phyloP scores from a whole-genome alignment of 495 filamentous ascomycete genomes.

The Parmelia sp. region DNA sequence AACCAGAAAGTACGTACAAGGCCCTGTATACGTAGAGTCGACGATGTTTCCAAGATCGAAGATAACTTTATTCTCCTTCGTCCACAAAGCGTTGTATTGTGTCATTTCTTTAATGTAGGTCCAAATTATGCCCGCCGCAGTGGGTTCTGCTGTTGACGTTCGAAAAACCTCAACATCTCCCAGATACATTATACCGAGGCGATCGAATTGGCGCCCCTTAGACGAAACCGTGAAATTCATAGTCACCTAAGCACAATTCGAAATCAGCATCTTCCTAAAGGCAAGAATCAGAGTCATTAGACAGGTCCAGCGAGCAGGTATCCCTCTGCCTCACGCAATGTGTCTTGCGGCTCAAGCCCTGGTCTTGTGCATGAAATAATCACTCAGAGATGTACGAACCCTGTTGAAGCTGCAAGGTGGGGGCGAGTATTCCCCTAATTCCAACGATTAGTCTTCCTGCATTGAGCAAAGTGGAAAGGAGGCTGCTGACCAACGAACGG shows the following conservation, averaged over 20 bases:
- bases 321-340: no score
- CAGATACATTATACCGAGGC: conserved; percentile 73
- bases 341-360: no score
- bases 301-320: no score
- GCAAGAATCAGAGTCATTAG: no score
- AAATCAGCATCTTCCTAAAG: no score
- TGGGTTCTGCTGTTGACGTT: conserved; percentile 84
- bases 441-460: conserved; percentile 7
- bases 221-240: conserved; percentile 80
- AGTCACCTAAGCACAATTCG: no score
- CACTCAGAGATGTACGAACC: no score
- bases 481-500: conserved; percentile 65
- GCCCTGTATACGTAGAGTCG: conserved; percentile 67
- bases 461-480: neutral
- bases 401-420: conserved; percentile 69
- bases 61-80: conserved; percentile 62
- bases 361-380: no score
- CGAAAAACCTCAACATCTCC: conserved; percentile 77
- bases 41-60: conserved; percentile 80
- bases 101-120: conserved; percentile 84
- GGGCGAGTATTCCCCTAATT: conserved; percentile 58
- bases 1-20: no score
- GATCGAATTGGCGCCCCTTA: conserved; percentile 69
- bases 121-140: conserved; percentile 59
- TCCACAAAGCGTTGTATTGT: conserved; percentile 62